Base-by-base conservation (phyloP, 1,284 basidiomycete genomes). In the Microbotryum scabiosae region DNA sequence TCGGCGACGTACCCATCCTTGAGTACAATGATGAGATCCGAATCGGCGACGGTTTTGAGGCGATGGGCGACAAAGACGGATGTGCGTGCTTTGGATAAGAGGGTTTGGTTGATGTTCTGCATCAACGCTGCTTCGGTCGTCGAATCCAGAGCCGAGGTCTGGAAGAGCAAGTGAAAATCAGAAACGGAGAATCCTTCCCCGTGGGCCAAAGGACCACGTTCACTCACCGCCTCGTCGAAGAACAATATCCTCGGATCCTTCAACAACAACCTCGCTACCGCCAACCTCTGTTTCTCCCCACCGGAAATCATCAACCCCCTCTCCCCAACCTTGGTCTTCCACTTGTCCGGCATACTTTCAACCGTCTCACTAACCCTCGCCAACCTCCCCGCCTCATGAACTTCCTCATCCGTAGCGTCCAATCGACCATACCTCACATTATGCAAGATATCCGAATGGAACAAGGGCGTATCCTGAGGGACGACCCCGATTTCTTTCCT, bases 241-340 rank as follows among this genome's bases (percentile, higher is more conserved):
- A 98, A 97, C 71, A 97, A 73, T 71, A 97, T 96, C 4, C 86
- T 85, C 0, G 94, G 90, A 74, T 98, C 87, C 77, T 97, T 97
- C 54, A 98, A 77, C 69, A 98, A 76, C 49, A 96, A 84, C 20
- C 96, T 79, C 6, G 94, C 96, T 16, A 98, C 89, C 0, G 94
- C 96, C 66, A 98, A 75, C 49, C 96, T 78, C 79, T 98, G 94
- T 76, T 98, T 97, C 80, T 98, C 94, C 0, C 96, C 94, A 0
- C 94, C 94, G 18, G 89, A 92, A 60, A 98, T 91, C 96, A 98
- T 97, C 72, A 97, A 75, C 1, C 94, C 94, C 26, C 94, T 79
- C 76, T 98, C 94, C 1, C 94, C 96, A 12, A 98, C 96, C 72
- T 88, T 87, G 9, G 94, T 98, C 48, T 77, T 72, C 75, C 94